Evolutionary conservation across 768 basidiomycete species (phyloP), one percentile per base, ranked within the genome.

Genomic region (Zangia roseola): DNA sequence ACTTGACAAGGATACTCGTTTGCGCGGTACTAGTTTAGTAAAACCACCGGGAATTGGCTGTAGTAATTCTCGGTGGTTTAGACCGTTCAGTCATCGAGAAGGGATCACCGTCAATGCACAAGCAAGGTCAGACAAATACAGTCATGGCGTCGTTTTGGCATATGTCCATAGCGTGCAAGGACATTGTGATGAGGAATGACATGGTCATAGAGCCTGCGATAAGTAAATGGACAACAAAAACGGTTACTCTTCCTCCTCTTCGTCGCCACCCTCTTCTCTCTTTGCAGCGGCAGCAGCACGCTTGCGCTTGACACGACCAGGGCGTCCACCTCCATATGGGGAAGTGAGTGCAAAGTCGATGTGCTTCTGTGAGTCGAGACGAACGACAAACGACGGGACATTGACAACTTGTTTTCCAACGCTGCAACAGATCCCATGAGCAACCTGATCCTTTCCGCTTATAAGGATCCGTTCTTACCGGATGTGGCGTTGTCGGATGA

Each of bases 341-440:
- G 94, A 97, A 50, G 88, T 94, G 60, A 94, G 85, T 38, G 95
- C 88, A 69, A 97, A 99, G 82, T 99, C 97, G 70, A 99, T 95
- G 82, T 99, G 97, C 69, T 98, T 98, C 82, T 97, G 94, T 53
- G 93, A 95, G 80, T 97, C 97, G 61, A 98, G 88, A 74, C 97
- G 93, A 61, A 99, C 95, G 68, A 97, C 90, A 71, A 98, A 98
- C 4, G 94, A 97, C 17, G 95, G 95, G 47, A 97, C 90, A 74
- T 97, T 94, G 77, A 99, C 97, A 56, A 97, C 91, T 74, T 99
- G 97, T 76, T 94, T 95, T 70, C 97, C 97, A 67, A 98, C 97
- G 47, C 91, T 92, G 41, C 21, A 40, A n/a, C 26, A 28, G 24
- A 49, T 24, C 40, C 13, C 6, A 26, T 54, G 14, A 61, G 47